Conservation (phyloP, 2,329 filamentous ascomycete species). For the Eutypa lata region DNA sequence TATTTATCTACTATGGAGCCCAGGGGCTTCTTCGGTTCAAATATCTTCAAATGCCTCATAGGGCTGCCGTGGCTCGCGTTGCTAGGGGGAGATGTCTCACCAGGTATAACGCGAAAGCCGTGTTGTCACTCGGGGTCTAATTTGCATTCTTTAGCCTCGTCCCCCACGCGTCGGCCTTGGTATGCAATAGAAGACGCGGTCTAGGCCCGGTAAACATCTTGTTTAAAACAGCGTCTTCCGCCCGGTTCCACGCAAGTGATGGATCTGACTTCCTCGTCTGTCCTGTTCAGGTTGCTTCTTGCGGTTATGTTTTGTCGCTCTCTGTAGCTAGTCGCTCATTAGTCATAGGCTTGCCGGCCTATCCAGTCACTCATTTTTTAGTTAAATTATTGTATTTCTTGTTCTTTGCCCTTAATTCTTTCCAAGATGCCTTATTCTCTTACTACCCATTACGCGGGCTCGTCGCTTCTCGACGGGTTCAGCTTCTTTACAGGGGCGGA, state of each 20-base stretch:
- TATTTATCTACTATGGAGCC: too few species aligned
- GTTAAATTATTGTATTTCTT: conserved; percentile 4
- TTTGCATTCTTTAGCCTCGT: conserved; percentile 21
- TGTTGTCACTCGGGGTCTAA: conserved; percentile 17
- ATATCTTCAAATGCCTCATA: too few species aligned
- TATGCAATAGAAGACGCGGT: conserved; percentile 17
- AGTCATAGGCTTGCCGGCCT: conserved; percentile 9
- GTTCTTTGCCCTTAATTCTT: conserved; percentile 3
- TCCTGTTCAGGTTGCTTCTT: not conserved
- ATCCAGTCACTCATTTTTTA: conserved; percentile 22
- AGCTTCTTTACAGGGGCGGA: conserved; percentile 52
- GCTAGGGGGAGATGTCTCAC: not conserved
- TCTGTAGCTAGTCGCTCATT: conserved; percentile 21
- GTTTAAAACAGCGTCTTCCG: conserved; percentile 14
- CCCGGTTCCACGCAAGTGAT: not conserved
- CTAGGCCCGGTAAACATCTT: conserved; percentile 4
- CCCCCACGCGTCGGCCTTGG: conserved; percentile 16
- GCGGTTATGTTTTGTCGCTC: conserved; percentile 8
- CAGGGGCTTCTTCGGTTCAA: too few species aligned
- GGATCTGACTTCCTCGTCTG: not conserved
- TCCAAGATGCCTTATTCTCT: conserved; percentile 27
- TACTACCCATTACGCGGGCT: conserved; percentile 27
- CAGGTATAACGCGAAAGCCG: not conserved
- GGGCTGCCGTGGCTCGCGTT: too few species aligned
- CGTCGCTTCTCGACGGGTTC: conserved; percentile 38